Percentiles rank a stretch among this genome's conserved stretches.
phyloP scores from a whole-genome alignment of 2,329 filamentous ascomycete genomes.

The Hymenoscyphus linearis region DNA sequence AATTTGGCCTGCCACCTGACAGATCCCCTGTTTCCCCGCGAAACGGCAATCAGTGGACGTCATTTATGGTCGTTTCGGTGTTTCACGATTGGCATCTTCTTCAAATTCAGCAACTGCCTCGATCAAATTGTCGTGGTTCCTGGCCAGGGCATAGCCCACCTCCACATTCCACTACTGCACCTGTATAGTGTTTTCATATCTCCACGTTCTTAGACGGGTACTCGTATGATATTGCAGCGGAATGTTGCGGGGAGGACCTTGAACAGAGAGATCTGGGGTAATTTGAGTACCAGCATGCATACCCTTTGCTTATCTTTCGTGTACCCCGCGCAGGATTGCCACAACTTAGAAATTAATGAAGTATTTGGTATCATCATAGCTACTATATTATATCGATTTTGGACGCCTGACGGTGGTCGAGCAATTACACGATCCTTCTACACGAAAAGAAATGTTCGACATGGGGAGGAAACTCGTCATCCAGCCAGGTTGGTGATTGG shows the following conservation, averaged over 20 bases:
- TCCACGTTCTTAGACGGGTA: constrained; percentile 7
- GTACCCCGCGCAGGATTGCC: constrained; percentile 1
- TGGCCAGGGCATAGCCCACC: constrained; percentile 15
- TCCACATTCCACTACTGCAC: constrained; percentile 19
- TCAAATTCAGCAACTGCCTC: constrained; percentile 20
- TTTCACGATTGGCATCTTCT: constrained; percentile 17
- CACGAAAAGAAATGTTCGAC: not conserved
- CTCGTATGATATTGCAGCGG: constrained; percentile 11
- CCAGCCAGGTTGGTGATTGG: constrained; percentile 5
- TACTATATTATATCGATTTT: not conserved
- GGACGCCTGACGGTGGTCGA: constrained; percentile 1
- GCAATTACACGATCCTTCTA: not conserved
- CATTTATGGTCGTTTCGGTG: constrained; percentile 13
- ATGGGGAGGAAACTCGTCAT: constrained; percentile 1
- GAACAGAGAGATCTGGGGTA: constrained; percentile 12
- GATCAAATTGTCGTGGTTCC: constrained; percentile 23
- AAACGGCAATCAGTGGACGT: constrained; percentile 14
- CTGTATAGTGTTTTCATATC: constrained; percentile 19
- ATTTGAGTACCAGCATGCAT: constrained; percentile 3
- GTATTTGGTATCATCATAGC: not conserved
- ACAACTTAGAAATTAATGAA: constrained; percentile 3
- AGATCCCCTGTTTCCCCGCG: constrained; percentile 6
- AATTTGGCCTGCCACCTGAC: constrained; percentile 16
- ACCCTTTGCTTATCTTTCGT: constrained; percentile 8
- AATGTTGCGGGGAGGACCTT: constrained; percentile 7